A percentile compares a stretch with the other conserved stretches of the same genome.
Evolutionary conservation across 2,329 filamentous ascomycete genomes (phyloP).

Genomic region (Cladophialophora carrionii): DNA sequence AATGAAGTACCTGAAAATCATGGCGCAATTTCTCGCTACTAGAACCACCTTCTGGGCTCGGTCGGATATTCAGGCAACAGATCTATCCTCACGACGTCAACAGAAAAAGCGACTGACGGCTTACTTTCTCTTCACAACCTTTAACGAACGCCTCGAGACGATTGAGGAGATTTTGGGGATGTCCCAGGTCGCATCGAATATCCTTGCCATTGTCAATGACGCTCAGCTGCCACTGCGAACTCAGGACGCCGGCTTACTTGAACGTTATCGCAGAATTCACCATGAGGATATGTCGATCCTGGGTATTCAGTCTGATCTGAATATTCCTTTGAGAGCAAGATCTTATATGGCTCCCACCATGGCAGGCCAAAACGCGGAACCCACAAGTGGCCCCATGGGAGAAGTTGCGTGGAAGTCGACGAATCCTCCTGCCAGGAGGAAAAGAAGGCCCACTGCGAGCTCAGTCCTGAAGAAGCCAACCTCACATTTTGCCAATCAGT

Average conservation of each 20-base stretch:
- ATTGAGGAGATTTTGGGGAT: slow-evolving; percentile 12
- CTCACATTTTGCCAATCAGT: not conserved
- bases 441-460: not conserved
- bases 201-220: slow-evolving; percentile 17
- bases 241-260: slow-evolving; percentile 11
- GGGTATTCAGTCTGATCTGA: not conserved
- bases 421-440: not conserved
- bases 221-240: slow-evolving; percentile 22
- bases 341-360: not conserved
- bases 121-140: slow-evolving; percentile 28
- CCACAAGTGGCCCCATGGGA: not conserved
- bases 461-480: not conserved
- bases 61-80: not conserved
- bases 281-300: slow-evolving; percentile 1
- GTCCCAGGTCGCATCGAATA: slow-evolving; percentile 11
- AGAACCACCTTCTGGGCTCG: slow-evolving; percentile 5
- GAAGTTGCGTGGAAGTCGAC: not conserved
- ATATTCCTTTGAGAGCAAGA: not conserved
- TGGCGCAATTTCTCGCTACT: not conserved
- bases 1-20: not conserved
- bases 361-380: not conserved
- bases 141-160: slow-evolving; percentile 16
- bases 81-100: not conserved
- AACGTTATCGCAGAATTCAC: not conserved
- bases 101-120: slow-evolving; percentile 11